These are phyloP conservation scores for Plantago major DNA, from an alignment of 257 asterid genomes.

Conservation along the genomic window DNA sequence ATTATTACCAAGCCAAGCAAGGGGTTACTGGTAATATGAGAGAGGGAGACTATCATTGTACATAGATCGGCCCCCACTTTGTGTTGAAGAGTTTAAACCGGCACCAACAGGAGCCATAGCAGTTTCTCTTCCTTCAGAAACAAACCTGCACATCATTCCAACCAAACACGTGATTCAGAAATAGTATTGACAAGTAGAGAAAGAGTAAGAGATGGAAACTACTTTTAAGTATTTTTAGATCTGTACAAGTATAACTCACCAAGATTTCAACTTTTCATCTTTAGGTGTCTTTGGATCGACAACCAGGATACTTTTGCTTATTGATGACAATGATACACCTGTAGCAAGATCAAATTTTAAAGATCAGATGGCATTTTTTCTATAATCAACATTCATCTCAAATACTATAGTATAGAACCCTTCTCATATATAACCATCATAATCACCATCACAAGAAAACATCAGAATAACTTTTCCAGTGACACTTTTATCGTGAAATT, in stretches of 20 bases:
- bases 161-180: background rate
- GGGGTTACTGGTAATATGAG: conserved; percentile 65
- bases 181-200: background rate
- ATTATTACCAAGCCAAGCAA: too few species aligned
- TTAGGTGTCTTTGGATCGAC: conserved; percentile 84
- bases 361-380: background rate
- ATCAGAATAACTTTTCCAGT: conserved; percentile 61
- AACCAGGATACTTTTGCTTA: conserved; percentile 61
- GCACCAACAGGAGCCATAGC: conserved; percentile 68
- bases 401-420: too few species aligned
- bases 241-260: conserved; percentile 46
- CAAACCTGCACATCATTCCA: conserved; percentile 47
- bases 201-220: background rate
- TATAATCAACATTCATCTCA: background rate
- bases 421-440: conserved; percentile 51
- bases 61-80: conserved; percentile 50
- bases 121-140: conserved; percentile 85
- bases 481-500: conserved; percentile 36
- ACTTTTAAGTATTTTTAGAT: too few species aligned
- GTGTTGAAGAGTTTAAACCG: conserved; percentile 45
- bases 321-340: conserved; percentile 84
- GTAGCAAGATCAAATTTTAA: conserved; percentile 13
- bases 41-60: conserved; percentile 59
- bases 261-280: conserved; percentile 66
- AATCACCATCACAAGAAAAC: conserved; percentile 73